These are phyloP conservation scores for Tricholoma saponaceum DNA, from an alignment of 768 basidiomycete genomes.

Conservation along the genomic window DNA sequence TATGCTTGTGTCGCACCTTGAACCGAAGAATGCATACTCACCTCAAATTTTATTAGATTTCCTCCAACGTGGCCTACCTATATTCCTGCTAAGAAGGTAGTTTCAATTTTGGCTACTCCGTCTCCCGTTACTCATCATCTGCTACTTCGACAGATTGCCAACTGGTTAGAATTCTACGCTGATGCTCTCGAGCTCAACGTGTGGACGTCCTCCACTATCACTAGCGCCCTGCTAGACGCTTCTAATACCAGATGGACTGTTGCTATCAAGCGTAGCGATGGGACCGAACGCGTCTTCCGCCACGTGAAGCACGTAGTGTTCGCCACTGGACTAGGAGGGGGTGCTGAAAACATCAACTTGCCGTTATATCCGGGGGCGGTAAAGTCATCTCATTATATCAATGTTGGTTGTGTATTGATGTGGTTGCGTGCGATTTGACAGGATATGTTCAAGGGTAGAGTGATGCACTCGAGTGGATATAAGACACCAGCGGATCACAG, in stretches of 20 bases:
- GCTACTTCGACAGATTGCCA: too few relatives aligned
- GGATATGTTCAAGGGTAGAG: conserved; percentile 55
- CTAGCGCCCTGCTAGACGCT: conserved; percentile 29
- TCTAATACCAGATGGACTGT: conserved; percentile 38
- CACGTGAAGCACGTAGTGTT: conserved; percentile 45
- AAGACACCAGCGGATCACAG: conserved; percentile 41
- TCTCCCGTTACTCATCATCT: background rate
- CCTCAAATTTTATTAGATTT: too few relatives aligned
- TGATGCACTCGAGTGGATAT: conserved; percentile 50
- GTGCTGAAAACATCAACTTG: conserved; percentile 31
- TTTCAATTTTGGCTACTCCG: background rate
- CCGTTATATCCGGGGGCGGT: conserved; percentile 49
- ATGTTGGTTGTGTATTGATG: too few relatives aligned
- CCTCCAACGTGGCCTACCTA: too few relatives aligned
- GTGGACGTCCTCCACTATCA: conserved; percentile 61
- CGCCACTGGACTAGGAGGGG: conserved; percentile 49
- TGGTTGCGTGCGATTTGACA: conserved; percentile 11
- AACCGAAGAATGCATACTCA: too few relatives aligned
- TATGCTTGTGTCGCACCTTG: too few relatives aligned
- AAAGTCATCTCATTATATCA: background rate
- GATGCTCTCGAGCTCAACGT: conserved; percentile 57
- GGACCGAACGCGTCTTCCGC: too few relatives aligned
- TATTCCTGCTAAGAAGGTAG: too few relatives aligned
- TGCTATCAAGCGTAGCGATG: conserved; percentile 30
- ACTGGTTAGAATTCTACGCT: conserved; percentile 66